Conservation (phyloP, 1,284 basidiomycete species). For the Stygiomarasmius scandens region DNA sequence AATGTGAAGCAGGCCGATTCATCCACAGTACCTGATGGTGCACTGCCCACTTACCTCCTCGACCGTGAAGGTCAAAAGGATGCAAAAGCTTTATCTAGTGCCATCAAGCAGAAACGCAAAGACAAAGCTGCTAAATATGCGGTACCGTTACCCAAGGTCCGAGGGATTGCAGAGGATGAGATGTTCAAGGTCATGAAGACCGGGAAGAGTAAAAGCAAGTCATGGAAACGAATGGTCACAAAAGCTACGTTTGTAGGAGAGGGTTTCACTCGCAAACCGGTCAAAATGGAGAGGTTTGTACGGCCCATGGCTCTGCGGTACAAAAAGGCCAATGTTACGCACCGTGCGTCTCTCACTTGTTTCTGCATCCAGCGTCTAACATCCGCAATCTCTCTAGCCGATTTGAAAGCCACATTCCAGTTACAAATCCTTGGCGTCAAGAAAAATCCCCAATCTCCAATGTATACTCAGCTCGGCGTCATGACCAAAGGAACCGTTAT, state of each 20-base stretch:
- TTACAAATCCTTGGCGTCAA: constrained; percentile 98
- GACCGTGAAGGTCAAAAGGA: constrained; percentile 98
- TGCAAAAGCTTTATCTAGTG: constrained; percentile 95
- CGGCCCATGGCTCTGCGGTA: constrained; percentile 96
- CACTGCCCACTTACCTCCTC: constrained; percentile 92
- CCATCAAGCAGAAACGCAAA: constrained; percentile 98
- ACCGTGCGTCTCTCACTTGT: constrained; percentile 68
- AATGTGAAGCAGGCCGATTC: constrained; percentile 95
- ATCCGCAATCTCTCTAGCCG: constrained; percentile 58
- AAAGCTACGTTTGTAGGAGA: constrained; percentile 99
- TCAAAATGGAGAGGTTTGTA: constrained; percentile 99
- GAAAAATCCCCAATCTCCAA: constrained; percentile 99
- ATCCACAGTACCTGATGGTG: constrained; percentile 82
- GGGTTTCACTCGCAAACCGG: constrained; percentile 97
- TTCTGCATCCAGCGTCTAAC: constrained; percentile 12
- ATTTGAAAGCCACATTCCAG: constrained; percentile 98
- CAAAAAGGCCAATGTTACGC: constrained; percentile 98
- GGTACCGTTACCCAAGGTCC: constrained; percentile 94
- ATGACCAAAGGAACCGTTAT: constrained; percentile 98
- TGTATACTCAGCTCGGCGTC: constrained; percentile 95
- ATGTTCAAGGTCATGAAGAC: constrained; percentile 99
- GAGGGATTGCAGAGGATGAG: constrained; percentile 99
- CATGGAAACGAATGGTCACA: constrained; percentile 99
- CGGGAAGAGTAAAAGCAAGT: constrained; percentile 95
- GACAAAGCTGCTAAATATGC: constrained; percentile 99